phyloP scores from a whole-genome alignment of 1,139 yeast species.

The Saccharomycopsis phalli region DNA sequence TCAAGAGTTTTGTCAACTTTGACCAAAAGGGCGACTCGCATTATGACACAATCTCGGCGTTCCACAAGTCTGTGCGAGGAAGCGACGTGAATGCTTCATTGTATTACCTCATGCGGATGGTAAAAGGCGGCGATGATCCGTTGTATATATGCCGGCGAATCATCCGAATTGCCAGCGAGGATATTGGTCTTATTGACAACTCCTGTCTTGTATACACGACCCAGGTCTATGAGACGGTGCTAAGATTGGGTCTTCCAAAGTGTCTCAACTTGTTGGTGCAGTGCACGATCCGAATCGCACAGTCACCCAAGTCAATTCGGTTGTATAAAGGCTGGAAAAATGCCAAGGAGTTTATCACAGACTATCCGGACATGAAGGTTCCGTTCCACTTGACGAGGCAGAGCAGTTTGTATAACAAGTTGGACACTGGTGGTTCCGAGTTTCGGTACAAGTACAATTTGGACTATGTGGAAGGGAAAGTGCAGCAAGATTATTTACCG shows the following conservation, averaged over 20 bases:
- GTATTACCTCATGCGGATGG: conserved; percentile 80
- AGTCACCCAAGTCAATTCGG: conserved; percentile 79
- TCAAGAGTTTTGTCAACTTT: conserved; percentile 48
- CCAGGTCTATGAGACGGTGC: conserved; percentile 78
- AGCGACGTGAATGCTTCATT: conserved; percentile 84
- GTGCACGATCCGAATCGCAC: conserved; percentile 80
- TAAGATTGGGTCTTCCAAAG: conserved; percentile 91
- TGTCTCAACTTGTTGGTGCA: conserved; percentile 86
- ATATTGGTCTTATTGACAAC: conserved; percentile 76
- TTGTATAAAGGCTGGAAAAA: conserved; percentile 73
- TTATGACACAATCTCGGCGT: conserved; percentile 90
- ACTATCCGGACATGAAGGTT: conserved; percentile 49
- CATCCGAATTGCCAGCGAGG: conserved; percentile 91
- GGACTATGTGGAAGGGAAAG: conserved; percentile 61
- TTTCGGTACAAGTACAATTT: conserved; percentile 68
- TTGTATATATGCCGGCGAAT: conserved; percentile 79
- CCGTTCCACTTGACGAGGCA: conserved; percentile 87
- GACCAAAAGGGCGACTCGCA: conserved; percentile 88
- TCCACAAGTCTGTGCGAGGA: conserved; percentile 89
- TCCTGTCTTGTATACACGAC: conserved; percentile 78
- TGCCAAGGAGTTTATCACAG: conserved; percentile 40
- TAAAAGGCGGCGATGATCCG: conserved; percentile 92
- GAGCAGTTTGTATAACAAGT: conserved; percentile 73
- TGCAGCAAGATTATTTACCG: conserved; percentile 64
- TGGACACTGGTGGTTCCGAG: conserved; percentile 40